Percentiles rank a stretch among this genome's conserved stretches.
These are phyloP conservation scores for Populus davidiana DNA, from an alignment of 345 rosid genomes.

Conservation along the genomic window DNA sequence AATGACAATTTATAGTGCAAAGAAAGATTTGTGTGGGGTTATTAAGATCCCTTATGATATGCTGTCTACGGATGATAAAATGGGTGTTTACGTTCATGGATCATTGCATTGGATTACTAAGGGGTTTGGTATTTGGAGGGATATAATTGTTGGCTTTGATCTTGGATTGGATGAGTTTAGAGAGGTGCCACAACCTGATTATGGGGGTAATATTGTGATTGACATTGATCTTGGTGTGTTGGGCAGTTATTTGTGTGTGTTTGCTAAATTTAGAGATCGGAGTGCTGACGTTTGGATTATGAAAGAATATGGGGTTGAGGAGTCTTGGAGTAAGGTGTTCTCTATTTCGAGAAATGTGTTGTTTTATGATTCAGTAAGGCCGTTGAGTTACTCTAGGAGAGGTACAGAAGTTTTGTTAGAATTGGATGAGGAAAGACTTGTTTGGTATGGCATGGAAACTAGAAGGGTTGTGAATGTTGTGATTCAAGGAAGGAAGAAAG, in stretches of 20 bases:
- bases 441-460: neutral
- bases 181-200: neutral
- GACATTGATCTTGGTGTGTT: neutral
- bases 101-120: neutral
- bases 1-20: neutral
- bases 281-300: constrained; percentile 1
- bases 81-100: neutral
- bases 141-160: neutral
- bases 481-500: neutral
- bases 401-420: neutral
- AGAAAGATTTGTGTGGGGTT: no score
- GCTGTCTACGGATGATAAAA: neutral
- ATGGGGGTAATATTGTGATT: neutral
- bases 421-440: neutral
- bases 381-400: neutral
- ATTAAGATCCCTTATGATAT: neutral
- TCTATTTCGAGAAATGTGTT: neutral
- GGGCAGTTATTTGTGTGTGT: neutral
- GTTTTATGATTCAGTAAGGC: neutral
- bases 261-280: neutral
- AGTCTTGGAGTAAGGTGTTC: constrained; percentile 11
- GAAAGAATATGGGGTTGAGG: neutral
- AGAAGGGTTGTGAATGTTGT: neutral
- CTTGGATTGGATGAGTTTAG: neutral
- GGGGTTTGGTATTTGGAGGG: neutral